Percentiles rank a stretch among this genome's conserved stretches.
These are phyloP conservation scores for Austroboletus rostrupii DNA, from an alignment of 1,284 basidiomycete genomes.

Conservation along the genomic window DNA sequence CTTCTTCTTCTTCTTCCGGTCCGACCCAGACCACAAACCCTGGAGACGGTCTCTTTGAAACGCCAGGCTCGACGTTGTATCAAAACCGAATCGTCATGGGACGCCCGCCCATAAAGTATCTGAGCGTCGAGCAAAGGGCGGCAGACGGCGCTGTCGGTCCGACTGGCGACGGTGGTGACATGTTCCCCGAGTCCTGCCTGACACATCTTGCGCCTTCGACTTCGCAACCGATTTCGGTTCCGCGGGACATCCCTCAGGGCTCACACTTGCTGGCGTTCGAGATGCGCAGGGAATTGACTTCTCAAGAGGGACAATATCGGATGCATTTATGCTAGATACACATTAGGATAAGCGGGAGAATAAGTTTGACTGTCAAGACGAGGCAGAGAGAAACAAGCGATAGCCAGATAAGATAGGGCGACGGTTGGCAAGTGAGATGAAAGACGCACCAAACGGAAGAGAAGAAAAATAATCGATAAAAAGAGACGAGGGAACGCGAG, in stretches of 20 bases:
- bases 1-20: no score
- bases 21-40: no score
- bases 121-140: no score
- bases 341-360: slow-evolving; percentile 10
- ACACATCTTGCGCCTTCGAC: not conserved
- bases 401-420: not conserved
- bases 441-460: not conserved
- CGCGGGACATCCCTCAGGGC: not conserved
- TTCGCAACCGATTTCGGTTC: not conserved
- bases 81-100: no score
- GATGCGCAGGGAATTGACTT: no score
- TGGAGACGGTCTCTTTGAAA: no score
- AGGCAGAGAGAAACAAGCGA: slow-evolving; percentile 1
- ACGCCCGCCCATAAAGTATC: no score
- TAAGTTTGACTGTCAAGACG: not conserved
- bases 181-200: not conserved
- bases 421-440: not conserved
- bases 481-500: slow-evolving; percentile 12
- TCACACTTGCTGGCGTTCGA: not conserved
- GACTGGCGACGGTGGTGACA: not conserved
- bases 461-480: slow-evolving; percentile 19
- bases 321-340: slow-evolving; percentile 20
- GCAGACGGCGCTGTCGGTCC: no score
- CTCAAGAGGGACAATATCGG: not conserved
- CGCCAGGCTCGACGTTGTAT: no score